Evolutionary conservation across 805 yeast genomes (phyloP).

Genomic region (Pichia paraexigua): DNA sequence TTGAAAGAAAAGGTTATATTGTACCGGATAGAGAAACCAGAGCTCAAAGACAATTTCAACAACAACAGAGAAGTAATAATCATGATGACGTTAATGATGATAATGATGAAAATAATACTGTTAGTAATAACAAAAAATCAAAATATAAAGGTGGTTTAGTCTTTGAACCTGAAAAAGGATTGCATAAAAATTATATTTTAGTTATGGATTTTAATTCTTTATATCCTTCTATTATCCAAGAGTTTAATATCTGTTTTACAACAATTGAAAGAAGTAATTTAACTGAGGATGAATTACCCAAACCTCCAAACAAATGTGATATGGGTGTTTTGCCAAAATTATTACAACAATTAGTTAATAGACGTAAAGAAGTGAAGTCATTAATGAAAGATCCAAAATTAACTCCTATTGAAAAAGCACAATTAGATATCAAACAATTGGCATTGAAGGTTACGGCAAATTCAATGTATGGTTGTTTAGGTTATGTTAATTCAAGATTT

Average conservation of each 20-base stretch:
- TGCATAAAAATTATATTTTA: conserved; percentile 77
- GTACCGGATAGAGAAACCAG: conserved; percentile 62
- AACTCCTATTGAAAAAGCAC: conserved; percentile 58
- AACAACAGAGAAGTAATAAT: conserved; percentile 6
- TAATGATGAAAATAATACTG: conserved; percentile 37
- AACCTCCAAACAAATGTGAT: conserved; percentile 49
- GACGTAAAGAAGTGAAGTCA: conserved; percentile 90
- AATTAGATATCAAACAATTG: conserved; percentile 91
- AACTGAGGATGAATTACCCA: conserved; percentile 57
- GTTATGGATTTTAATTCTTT: conserved; percentile 98
- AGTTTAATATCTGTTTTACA: conserved; percentile 93
- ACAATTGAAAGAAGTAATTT: conserved; percentile 66
- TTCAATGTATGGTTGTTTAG: conserved; percentile 99
- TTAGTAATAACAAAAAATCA: conserved; percentile 33
- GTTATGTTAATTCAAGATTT: conserved; percentile 84
- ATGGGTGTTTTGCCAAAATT: conserved; percentile 86
- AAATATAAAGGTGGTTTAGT: conserved; percentile 53
- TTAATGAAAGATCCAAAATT: conserved; percentile 69
- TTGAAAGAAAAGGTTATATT: conserved; percentile 66
- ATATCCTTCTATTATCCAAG: conserved; percentile 96
- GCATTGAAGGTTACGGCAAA: conserved; percentile 95
- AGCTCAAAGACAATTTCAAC: conserved; percentile 25
- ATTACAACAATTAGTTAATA: conserved; percentile 72
- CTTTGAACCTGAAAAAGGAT: conserved; percentile 92
- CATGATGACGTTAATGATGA: conserved; percentile 26